A percentile compares a stretch with the other conserved stretches of the same genome.
phyloP scores from a whole-genome alignment of 129 eudicot species.

The Chrysanthemum lavandulifolium region DNA sequence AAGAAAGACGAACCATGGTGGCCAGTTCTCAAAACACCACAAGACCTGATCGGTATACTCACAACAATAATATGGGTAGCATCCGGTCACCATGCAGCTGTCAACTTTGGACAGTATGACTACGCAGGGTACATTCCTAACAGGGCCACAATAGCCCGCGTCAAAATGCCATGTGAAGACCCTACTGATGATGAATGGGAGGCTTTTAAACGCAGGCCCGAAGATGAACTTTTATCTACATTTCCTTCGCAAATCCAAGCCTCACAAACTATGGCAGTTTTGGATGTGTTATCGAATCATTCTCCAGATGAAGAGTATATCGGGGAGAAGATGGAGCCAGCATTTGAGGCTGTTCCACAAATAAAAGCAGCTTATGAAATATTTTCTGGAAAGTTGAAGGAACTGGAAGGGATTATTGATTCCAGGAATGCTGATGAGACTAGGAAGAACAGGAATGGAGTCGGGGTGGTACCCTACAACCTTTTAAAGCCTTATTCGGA shows the following conservation, averaged over 20 bases:
- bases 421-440: conserved; percentile 50
- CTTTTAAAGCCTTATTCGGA: conserved; percentile 73
- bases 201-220: conserved; percentile 50
- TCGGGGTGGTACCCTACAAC: conserved; percentile 72
- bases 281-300: conserved; percentile 77
- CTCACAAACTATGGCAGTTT: conserved; percentile 63
- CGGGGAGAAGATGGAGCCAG: conserved; percentile 45
- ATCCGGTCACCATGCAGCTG: conserved; percentile 89
- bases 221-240: conserved; percentile 45
- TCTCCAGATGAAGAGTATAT: conserved; percentile 86
- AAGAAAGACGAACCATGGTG: conserved; percentile 95
- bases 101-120: conserved; percentile 88
- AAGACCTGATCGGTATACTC: conserved; percentile 51
- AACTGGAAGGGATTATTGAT: conserved; percentile 63
- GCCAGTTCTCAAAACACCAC: conserved; percentile 58
- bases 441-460: conserved; percentile 67
- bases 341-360: conserved; percentile 46
- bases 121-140: conserved; percentile 79
- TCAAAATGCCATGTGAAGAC: conserved; percentile 74
- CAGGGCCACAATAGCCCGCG: conserved; percentile 73
- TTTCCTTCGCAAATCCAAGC: conserved; percentile 85
- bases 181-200: conserved; percentile 55
- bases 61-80: conserved; percentile 78
- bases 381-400: conserved; percentile 54
- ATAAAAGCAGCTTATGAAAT: conserved; percentile 61